phyloP scores from a whole-genome alignment of 2,329 filamentous ascomycete genomes.

The Botrytis squamosa region DNA sequence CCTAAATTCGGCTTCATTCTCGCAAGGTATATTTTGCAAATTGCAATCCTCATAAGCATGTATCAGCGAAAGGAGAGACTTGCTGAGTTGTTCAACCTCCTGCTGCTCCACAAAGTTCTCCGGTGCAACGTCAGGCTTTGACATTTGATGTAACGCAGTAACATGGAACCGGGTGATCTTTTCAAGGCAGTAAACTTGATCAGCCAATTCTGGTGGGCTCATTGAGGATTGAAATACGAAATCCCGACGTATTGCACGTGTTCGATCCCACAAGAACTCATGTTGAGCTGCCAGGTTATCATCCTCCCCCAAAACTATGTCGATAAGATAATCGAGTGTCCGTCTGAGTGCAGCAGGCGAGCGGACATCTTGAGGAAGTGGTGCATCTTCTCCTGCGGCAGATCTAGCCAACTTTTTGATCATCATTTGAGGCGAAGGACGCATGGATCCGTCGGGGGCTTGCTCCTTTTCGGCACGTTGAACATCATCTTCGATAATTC shows the following conservation, averaged over 20 bases:
- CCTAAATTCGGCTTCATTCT: slow-evolving; percentile 65
- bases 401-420: slow-evolving; percentile 67
- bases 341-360: slow-evolving; percentile 57
- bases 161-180: slow-evolving; percentile 67
- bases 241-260: slow-evolving; percentile 65
- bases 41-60: slow-evolving; percentile 66
- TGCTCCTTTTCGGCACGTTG: slow-evolving; percentile 54
- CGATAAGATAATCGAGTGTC: slow-evolving; percentile 63
- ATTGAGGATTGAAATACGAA: slow-evolving; percentile 66
- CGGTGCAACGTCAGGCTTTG: slow-evolving; percentile 53
- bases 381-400: slow-evolving; percentile 65
- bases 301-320: slow-evolving; percentile 56
- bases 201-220: slow-evolving; percentile 52
- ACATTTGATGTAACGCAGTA: slow-evolving; percentile 62
- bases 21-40: slow-evolving; percentile 55
- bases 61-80: slow-evolving; percentile 62
- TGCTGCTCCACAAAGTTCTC: slow-evolving; percentile 66
- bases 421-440: slow-evolving; percentile 55
- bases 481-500: slow-evolving; percentile 61
- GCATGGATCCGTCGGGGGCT: slow-evolving; percentile 43
- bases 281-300: slow-evolving; percentile 55
- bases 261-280: slow-evolving; percentile 67
- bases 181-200: slow-evolving; percentile 63
- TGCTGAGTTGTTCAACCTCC: slow-evolving; percentile 65
- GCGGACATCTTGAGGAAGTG: slow-evolving; percentile 66